phyloP scores from a whole-genome alignment of 345 rosid genomes.

The Arabidopsis thaliana region TAIR10.1 NC_003075.7:11966501-11967000 shows the following conservation, averaged over 20 bases:
- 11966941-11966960: not conserved
- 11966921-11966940: conserved; percentile 1
- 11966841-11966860: not conserved
- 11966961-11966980: not conserved
- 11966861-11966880: not conserved
- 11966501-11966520: not conserved
- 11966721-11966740: no score
- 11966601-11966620: not conserved
- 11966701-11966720: no score
- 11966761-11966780: not conserved
- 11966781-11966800: not conserved
- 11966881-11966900: conserved; percentile 2
- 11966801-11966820: conserved; percentile 16
- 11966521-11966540: not conserved
- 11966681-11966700: not conserved
- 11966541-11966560: not conserved
- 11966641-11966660: not conserved
- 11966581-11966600: not conserved
- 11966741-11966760: no score
- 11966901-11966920: not conserved
- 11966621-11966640: not conserved
- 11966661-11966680: not conserved
- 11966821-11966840: not conserved
- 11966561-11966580: not conserved
- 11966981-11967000: not conserved